Percentiles rank a stretch among this genome's conserved stretches.
Conservation (phyloP, 2,329 filamentous ascomycete genomes). For the Thelonectria blattea region DNA sequence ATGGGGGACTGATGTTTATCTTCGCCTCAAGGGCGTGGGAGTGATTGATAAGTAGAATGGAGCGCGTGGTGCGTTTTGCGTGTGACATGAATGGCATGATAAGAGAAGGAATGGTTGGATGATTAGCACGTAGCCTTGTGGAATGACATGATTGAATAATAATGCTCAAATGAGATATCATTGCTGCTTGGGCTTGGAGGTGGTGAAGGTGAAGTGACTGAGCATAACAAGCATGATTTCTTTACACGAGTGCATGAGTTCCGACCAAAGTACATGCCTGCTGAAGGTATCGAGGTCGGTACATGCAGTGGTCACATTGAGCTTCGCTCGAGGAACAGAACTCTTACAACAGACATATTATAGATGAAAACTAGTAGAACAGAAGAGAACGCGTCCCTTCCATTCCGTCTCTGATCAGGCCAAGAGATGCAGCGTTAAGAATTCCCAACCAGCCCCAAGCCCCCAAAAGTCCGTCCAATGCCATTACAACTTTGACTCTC, state of each 20-base stretch:
- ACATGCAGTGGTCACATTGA: neutral
- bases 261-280: too few relatives aligned
- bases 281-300: too few relatives aligned
- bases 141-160: neutral
- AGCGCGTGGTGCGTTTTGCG: neutral
- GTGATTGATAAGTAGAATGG: conserved; percentile 49
- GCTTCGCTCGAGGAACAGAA: neutral
- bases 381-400: conserved; percentile 3
- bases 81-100: neutral
- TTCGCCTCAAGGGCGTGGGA: conserved; percentile 68
- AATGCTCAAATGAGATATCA: neutral
- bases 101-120: neutral
- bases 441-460: conserved; percentile 14
- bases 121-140: conserved; percentile 4
- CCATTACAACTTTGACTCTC: conserved; percentile 31
- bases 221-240: too few relatives aligned
- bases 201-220: too few relatives aligned
- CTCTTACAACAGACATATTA: conserved; percentile 14
- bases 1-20: conserved; percentile 80
- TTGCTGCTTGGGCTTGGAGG: neutral
- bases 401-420: conserved; percentile 12
- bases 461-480: conserved; percentile 21
- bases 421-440: conserved; percentile 9
- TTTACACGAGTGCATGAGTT: too few relatives aligned
- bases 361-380: neutral